Base-by-base conservation (phyloP, 495 filamentous ascomycete genomes). In the Penicillium flavigenum region DNA sequence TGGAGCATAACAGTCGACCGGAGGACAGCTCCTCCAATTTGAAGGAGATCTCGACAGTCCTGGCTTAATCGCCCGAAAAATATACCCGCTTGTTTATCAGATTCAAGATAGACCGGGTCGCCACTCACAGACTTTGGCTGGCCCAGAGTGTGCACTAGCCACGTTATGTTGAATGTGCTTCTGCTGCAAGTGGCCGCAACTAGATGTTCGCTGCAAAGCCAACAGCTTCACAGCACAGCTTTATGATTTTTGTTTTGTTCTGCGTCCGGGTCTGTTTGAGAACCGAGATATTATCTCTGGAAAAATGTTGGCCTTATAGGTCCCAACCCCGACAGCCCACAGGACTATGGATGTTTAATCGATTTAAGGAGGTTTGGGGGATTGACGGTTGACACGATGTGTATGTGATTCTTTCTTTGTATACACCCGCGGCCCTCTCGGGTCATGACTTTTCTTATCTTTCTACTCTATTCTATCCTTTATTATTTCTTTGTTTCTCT, bases 381-480 rank as follows among this genome's bases (percentile, higher is more conserved):
- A 41, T 51, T 39, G 34, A 51, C 7, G 26, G 24, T n/a, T 32
- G 36, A 52, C 12, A 52, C 36, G 50, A 52, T 20, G 27, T 52
- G 20, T 26, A 51, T 51, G 48, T 24, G 32, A 29, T 8, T 29
- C 27, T 29, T 29, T 29, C 6, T 29, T 29, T 8, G 24, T 8
- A 51, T 41, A 22, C 49, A 14, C 32, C 48, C 14, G 27, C 22
- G 19, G 8, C 49, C 48, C 22, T 8, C 7, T 41, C 7, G 19
- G 22, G 49, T 17, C 22, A 39, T 51, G 34, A 36, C 7, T 3
- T 27, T 41, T 17, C 20, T 39, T 39, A 10, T 14, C 20, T 38
- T 38, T 26, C 16, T 27, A 41, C 24, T 42, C 16, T 14, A 19
- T 26, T 26, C n/a, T 19, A 17, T 24, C 31, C 2, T 57, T 57